These are phyloP conservation scores for Capsicum pubescens DNA, from an alignment of 257 asterid genomes.

Conservation along the genomic window DNA sequence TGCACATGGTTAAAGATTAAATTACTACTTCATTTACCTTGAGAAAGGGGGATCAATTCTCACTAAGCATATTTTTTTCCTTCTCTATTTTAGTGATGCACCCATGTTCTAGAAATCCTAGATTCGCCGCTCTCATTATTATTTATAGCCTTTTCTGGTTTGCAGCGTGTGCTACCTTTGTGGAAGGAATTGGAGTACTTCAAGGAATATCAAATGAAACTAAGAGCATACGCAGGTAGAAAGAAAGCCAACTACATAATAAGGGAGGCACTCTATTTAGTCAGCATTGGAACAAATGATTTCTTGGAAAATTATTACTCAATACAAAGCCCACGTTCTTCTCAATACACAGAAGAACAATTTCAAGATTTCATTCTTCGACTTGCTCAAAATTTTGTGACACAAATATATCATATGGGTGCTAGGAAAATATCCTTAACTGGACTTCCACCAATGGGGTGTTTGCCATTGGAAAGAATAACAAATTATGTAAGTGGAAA, in stretches of 20 bases:
- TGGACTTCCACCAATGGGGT: slow-evolving; percentile 94
- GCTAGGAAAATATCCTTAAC: slow-evolving; percentile 71
- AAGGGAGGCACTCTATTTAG: slow-evolving; percentile 61
- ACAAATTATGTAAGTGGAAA: slow-evolving; percentile 65
- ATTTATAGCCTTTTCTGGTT: too few relatives aligned
- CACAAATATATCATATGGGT: slow-evolving; percentile 60
- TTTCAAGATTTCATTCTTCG: slow-evolving; percentile 54
- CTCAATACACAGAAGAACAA: slow-evolving; percentile 65
- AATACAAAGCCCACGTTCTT: slow-evolving; percentile 45
- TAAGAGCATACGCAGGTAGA: slow-evolving; percentile 54
- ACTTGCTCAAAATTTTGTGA: slow-evolving; percentile 58
- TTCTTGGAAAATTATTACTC: slow-evolving; percentile 88
- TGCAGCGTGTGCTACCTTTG: slow-evolving; percentile 83
- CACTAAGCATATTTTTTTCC: too few relatives aligned
- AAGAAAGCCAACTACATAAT: slow-evolving; percentile 50
- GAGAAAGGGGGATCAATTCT: too few relatives aligned
- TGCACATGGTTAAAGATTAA: too few relatives aligned
- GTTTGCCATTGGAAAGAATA: slow-evolving; percentile 82
- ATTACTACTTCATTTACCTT: too few relatives aligned
- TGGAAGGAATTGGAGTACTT: slow-evolving; percentile 87
- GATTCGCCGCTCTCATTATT: too few relatives aligned
- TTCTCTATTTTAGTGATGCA: too few relatives aligned
- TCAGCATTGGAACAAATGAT: slow-evolving; percentile 93
- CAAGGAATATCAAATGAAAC: slow-evolving; percentile 66
- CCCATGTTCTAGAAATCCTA: too few relatives aligned